Conservation (phyloP, 306 rosid genomes). For the Mucuna pruriens region DNA sequence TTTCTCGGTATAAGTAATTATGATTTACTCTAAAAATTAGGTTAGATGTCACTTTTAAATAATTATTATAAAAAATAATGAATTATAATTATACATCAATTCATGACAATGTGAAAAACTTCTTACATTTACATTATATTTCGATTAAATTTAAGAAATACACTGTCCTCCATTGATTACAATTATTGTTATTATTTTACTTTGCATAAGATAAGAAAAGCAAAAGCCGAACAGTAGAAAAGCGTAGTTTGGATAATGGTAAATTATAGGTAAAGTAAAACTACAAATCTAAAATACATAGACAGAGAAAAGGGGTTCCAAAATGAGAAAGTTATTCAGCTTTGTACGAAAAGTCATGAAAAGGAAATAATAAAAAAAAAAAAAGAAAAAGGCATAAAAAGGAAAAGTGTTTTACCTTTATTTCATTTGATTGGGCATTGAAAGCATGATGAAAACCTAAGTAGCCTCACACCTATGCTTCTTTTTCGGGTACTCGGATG, state of each 20-base stretch:
- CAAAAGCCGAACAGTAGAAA: background rate
- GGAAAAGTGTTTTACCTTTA: background rate
- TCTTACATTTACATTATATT: too few relatives aligned
- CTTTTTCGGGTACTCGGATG: background rate
- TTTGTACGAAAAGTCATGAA: slow-evolving; percentile 12
- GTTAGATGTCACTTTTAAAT: background rate
- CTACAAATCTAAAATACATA: background rate
- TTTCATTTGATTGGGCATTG: background rate
- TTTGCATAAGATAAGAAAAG: background rate
- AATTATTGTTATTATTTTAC: background rate
- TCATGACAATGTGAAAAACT: too few relatives aligned
- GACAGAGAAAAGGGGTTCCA: background rate
- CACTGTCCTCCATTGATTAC: background rate
- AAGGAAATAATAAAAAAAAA: too few relatives aligned
- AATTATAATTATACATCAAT: too few relatives aligned
- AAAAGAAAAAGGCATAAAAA: too few relatives aligned
- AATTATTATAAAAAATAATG: too few relatives aligned
- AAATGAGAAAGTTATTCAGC: background rate
- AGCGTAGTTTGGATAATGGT: background rate
- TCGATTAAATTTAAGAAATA: background rate
- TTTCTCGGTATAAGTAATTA: too few relatives aligned
- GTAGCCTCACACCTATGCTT: background rate
- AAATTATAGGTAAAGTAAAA: background rate
- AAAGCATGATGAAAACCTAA: background rate
- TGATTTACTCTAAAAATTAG: too few relatives aligned